Base-by-base conservation (phyloP, 2,329 filamentous ascomycete species). In the Paracamarosporium sp. region DNA sequence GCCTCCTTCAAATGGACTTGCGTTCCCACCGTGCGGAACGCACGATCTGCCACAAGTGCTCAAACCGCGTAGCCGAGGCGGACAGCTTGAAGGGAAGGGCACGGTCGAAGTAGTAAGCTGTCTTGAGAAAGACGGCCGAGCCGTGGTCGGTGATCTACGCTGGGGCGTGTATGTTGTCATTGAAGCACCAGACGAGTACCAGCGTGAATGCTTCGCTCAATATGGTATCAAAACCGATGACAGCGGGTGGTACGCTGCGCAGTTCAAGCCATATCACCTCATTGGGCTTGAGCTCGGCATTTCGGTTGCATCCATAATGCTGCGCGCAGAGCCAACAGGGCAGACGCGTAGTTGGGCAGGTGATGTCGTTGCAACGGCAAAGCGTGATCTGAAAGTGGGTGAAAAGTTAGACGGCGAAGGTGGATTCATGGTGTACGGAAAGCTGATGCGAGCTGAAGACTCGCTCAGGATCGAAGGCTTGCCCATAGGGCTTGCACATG, bases 91-190 rank as follows among this genome's bases (percentile, higher is more conserved):
- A 52, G 73, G 74, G 54, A 78, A 77, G 44, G 79, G 79, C 6
- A 80, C 72, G 0, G 79, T 82, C 2, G 80, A 82, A 59, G 79
- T 81, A 1, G 79, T 82, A 1, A 79, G 77, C 0, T 81, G 77
- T 57, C 65, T 81, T 50, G 79, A 82, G 54, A 68, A 68, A 8
- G 77, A 81, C 55, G 79, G 79, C 3, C 69, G 79, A n/a, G 72
- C 70, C 44, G 75, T 76, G 0, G 74, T 75, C 60, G 78, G 80
- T 53, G 71, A 80, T 56, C 64, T 80, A 4, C 66, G 79, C 22
- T 81, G 75, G 74, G 79, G 78, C 12, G 78, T 81, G 2, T 81
- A 80, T 53, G 78, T 82, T 17, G 71, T 81, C n/a, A 79, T 81
- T 47, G 76, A 79, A 62, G 76, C 78, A 5, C 75, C 75, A 4